Percentiles rank a stretch among this genome's conserved stretches.
Conservation (phyloP, 1,139 yeast species). For the Suhomyces guaymorum region DNA sequence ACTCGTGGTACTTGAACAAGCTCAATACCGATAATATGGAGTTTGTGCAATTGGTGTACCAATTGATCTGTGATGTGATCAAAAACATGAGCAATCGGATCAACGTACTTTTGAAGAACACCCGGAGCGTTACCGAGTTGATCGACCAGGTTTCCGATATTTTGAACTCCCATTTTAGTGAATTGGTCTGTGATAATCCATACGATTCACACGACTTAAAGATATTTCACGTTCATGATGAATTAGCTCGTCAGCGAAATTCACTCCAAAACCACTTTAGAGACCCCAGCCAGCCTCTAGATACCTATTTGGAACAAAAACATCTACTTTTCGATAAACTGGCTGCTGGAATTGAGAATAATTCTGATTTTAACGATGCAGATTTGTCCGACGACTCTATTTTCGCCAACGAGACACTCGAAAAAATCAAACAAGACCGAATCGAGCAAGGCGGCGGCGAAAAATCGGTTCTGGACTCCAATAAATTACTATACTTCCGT, state of each 20-base stretch:
- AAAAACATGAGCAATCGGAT: constrained; percentile 26
- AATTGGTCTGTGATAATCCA: constrained; percentile 17
- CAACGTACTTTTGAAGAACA: constrained; percentile 17
- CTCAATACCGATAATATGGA: constrained; percentile 42
- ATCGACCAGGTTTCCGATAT: constrained; percentile 29
- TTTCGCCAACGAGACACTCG: constrained; percentile 10
- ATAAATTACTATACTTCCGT: constrained; percentile 26
- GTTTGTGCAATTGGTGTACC: constrained; percentile 35
- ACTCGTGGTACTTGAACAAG: constrained; percentile 43
- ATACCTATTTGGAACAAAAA: constrained; percentile 13
- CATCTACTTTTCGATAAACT: constrained; percentile 17
- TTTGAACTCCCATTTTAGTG: constrained; percentile 30
- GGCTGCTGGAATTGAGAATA: not conserved
- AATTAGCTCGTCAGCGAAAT: constrained; percentile 1
- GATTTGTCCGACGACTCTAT: constrained; percentile 2
- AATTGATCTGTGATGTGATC: constrained; percentile 31
- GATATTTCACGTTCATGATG: constrained; percentile 6
- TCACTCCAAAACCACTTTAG: constrained; percentile 7
- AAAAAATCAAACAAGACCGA: constrained; percentile 4
- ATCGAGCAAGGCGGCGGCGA: not conserved
- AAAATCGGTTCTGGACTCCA: constrained; percentile 5
- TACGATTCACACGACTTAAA: constrained; percentile 8
- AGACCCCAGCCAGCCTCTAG: constrained; percentile 1
- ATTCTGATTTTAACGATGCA: not conserved
- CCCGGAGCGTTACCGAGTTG: constrained; percentile 16